Base-by-base conservation (phyloP, 495 filamentous ascomycete species). In the Penicillium psychrofluorescens region DNA sequence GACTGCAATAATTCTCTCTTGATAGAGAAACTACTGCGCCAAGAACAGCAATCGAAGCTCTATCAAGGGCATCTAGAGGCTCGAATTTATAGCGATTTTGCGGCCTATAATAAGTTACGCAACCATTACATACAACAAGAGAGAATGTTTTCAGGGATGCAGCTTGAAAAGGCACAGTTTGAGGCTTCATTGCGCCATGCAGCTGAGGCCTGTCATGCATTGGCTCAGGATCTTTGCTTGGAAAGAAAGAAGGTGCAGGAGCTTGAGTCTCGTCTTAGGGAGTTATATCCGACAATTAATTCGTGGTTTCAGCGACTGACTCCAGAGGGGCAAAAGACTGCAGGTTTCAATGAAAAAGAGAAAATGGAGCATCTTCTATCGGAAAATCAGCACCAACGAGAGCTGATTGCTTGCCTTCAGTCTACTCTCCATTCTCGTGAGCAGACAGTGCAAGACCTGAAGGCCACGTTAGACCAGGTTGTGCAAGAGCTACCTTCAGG, bases 221-320 rank as follows among this genome's bases (percentile, higher is more conserved):
- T 48, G 7, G 29, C 40, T 33, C 13, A 36, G 9, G 36, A 41
- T 29, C 40, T 48, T 29, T 9, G 29, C 0, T 31, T 48, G 6
- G 45, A 48, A 35, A 48, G 40, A 33, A 34, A 35, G 9, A 48
- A 40, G 35, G 40, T 48, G 2, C 11, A n/a, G n/a, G 35, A 32
- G 16, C 28, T 48, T 2, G 29, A 48, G 16, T 38, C 40, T 12
- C 29, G 11, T 29, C 40, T 48, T 9, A 43, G 27, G 42, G 12
- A 48, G 6, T 11, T 48, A 11, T 38, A 42, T 22, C 45, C 15
- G 16, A 28, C 11, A 15, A 22, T 48, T 32, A 11, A 48, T 15
- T 32, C 1, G 35, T 40, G 5, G 39, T 4, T 48, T 32, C 8
- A 38, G 4, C 13, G 39, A 14, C 40, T 38, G 8, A 40, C 29